Conservation (phyloP, 768 basidiomycete species). For the Suillus cothurnatus region DNA sequence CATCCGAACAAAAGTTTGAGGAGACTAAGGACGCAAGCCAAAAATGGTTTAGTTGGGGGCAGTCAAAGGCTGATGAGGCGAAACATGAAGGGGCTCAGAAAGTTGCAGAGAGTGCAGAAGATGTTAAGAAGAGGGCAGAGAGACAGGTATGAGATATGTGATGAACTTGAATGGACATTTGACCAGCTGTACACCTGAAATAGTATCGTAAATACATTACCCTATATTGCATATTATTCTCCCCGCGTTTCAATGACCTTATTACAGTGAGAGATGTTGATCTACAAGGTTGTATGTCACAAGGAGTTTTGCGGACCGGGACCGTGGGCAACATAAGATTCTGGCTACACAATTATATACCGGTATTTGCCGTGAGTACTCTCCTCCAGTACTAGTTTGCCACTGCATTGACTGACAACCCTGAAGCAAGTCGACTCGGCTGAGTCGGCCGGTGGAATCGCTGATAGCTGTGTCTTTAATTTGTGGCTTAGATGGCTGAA, state of each 20-base stretch:
- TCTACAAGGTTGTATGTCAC: not conserved
- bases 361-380: not conserved
- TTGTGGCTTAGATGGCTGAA: slow-evolving; percentile 19
- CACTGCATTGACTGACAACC: too few relatives aligned
- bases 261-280: not conserved
- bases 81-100: slow-evolving; percentile 30
- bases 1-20: slow-evolving; percentile 28
- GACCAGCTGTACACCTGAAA: not conserved
- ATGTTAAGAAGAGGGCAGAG: slow-evolving; percentile 31
- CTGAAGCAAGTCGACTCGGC: not conserved
- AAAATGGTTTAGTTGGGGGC: slow-evolving; percentile 43
- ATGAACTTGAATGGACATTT: not conserved
- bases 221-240: not conserved
- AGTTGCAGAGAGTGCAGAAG: slow-evolving; percentile 29
- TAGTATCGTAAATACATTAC: not conserved
- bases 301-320: not conserved
- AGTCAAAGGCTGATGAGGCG: slow-evolving; percentile 33
- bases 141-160: slow-evolving; percentile 24
- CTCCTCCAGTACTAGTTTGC: too few relatives aligned
- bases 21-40: slow-evolving; percentile 33
- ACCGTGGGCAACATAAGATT: not conserved
- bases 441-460: not conserved
- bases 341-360: too few relatives aligned
- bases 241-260: too few relatives aligned
- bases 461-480: not conserved